Base-by-base conservation (phyloP, 2,329 filamentous ascomycete genomes). In the Lachnellula occidentalis region DNA sequence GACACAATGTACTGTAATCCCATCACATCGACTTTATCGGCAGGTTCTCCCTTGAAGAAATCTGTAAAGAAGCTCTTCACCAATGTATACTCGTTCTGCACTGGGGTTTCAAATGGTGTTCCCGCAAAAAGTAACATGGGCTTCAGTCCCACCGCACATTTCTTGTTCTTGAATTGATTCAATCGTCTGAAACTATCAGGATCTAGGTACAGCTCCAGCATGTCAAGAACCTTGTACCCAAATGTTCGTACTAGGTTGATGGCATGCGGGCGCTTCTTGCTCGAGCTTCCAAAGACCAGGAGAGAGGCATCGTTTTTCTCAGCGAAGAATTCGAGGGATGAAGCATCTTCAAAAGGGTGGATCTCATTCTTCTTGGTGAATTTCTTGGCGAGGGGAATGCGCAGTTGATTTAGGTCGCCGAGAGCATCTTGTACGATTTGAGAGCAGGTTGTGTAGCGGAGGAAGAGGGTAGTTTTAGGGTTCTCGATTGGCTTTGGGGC, bases 351-450 rank as follows among this genome's bases (percentile, higher is more conserved):
- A 72, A 99, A 99, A 2, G 94, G 94, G 72, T 94, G 91, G 66
- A 96, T 87, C 64, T 85, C 80, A 73, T 99, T 99, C 78, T 97
- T 97, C 81, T 97, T 99, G 73, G 85, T 89, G 76, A 99, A 96
- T 64, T 92, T 91, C 72, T 95, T 87, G 61, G 86, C 86, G 58
- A 92, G 80, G 2, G 92, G 91, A 67, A 88, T 85, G 66, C 92
- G 92, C 68, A 99, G 78, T 48, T 89, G 82, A 73, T 90, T 83
- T 54, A 99, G 81, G 66, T 96, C 94, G 63, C 84, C 87, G 58
- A 96, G 78, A 55, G 90, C 89, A 64, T 92, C 86, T 73, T 95
- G 86, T 54, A 91, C 78, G 48, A 94, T 76, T 66, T 92, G 85
- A 45, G 89, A 92, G 70, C 89, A 92, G 70, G 84, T 87, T 50